Conservation (phyloP, 768 basidiomycete species). For the Phallus indusiatus region DNA sequence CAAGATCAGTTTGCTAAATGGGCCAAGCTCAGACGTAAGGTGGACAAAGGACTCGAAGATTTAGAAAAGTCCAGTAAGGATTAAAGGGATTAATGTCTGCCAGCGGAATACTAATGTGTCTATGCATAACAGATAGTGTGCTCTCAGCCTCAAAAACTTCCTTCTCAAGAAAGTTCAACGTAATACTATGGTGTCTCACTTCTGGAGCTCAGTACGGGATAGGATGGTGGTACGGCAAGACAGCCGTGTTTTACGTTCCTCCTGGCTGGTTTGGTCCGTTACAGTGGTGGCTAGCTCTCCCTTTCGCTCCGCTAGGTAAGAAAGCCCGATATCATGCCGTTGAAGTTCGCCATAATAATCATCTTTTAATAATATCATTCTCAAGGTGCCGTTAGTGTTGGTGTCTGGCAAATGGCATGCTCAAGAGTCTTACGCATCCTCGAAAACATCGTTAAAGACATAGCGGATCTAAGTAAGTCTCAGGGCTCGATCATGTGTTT, state of each 20-base stretch:
- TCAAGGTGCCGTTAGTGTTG: constrained; percentile 87
- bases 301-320: constrained; percentile 82
- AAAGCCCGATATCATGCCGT: constrained; percentile 10
- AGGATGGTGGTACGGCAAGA: constrained; percentile 84
- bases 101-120: background rate
- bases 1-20: constrained; percentile 99
- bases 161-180: constrained; percentile 65
- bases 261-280: constrained; percentile 84
- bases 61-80: constrained; percentile 85
- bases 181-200: constrained; percentile 73
- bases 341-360: constrained; percentile 3
- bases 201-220: constrained; percentile 76
- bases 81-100: background rate
- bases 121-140: constrained; percentile 46
- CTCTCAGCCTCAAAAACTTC: constrained; percentile 47
- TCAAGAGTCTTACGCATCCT: constrained; percentile 72
- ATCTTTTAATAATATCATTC: background rate
- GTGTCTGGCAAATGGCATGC: constrained; percentile 94
- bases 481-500: background rate
- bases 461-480: constrained; percentile 28
- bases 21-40: constrained; percentile 83
- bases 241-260: constrained; percentile 92
- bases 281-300: constrained; percentile 81
- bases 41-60: constrained; percentile 88
- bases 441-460: constrained; percentile 62